These are phyloP conservation scores for Colletotrichum somersetense DNA, from an alignment of 2,329 filamentous ascomycete species.

Conservation along the genomic window DNA sequence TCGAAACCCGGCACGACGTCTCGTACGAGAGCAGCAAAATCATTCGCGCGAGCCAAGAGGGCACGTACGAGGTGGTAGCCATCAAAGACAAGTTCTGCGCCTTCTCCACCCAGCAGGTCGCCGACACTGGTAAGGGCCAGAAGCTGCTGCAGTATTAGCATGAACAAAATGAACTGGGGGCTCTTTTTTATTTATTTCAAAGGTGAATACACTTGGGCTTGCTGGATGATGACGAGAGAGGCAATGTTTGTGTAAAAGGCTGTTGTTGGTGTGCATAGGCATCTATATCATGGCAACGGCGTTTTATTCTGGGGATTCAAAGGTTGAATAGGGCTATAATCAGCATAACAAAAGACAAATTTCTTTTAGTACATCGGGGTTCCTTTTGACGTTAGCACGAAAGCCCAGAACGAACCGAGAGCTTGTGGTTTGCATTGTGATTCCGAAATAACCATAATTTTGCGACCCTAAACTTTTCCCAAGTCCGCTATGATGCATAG, in stretches of 20 bases:
- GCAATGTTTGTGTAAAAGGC: conserved; percentile 33
- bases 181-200: not conserved
- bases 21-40: conserved; percentile 86
- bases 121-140: conserved; percentile 60
- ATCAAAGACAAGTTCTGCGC: conserved; percentile 95
- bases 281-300: conserved; percentile 58
- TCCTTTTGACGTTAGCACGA: not conserved
- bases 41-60: conserved; percentile 89
- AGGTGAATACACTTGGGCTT: conserved; percentile 14
- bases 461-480: conserved; percentile 4
- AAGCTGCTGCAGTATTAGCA: conserved; percentile 47
- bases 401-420: not conserved
- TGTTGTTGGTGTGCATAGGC: conserved; percentile 45
- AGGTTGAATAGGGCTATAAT: conserved; percentile 40
- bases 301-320: conserved; percentile 42
- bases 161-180: conserved; percentile 20
- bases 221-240: conserved; percentile 11
- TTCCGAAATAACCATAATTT: not conserved
- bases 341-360: conserved; percentile 31
- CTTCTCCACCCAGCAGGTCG: conserved; percentile 79
- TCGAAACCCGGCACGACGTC: conserved; percentile 91
- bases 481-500: conserved; percentile 14
- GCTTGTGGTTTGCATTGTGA: conserved; percentile 2
- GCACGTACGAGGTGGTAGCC: conserved; percentile 95
- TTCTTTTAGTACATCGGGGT: conserved; percentile 19